These are phyloP conservation scores for Melastoma malabathricum DNA, from an alignment of 345 rosid species.

Conservation along the genomic window DNA sequence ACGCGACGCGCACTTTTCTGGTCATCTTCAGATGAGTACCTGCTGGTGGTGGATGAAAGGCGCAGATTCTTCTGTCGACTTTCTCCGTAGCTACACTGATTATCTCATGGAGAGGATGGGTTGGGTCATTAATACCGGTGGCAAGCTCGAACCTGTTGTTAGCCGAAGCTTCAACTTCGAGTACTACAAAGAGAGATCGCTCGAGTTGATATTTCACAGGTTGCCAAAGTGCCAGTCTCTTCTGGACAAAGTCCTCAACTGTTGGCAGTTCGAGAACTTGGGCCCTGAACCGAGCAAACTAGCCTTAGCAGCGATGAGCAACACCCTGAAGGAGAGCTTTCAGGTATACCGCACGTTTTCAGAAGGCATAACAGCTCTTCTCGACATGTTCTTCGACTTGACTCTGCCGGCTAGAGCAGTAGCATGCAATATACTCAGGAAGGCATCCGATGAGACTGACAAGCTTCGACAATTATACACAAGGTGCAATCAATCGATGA, in stretches of 20 bases:
- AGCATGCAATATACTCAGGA: conserved; percentile 54
- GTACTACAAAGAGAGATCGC: conserved; percentile 33
- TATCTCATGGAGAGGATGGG: conserved; percentile 71
- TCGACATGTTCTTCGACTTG: conserved; percentile 49
- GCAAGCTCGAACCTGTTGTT: conserved; percentile 66
- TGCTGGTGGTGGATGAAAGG: conserved; percentile 8
- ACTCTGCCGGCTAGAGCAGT: conserved; percentile 44
- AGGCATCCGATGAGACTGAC: conserved; percentile 43
- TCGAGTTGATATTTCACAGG: conserved; percentile 43
- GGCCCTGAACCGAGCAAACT: conserved; percentile 17
- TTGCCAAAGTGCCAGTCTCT: conserved; percentile 58
- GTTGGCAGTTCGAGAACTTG: conserved; percentile 24
- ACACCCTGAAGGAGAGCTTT: conserved; percentile 79
- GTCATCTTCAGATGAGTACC: conserved; percentile 56
- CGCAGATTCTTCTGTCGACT: conserved; percentile 13
- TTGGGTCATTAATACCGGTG: conserved; percentile 72
- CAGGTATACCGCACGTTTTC: conserved; percentile 43
- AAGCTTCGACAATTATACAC: conserved; percentile 39
- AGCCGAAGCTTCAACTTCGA: conserved; percentile 25
- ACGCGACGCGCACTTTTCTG: conserved; percentile 41
- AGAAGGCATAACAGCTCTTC: conserved; percentile 40
- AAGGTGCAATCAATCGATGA: conserved; percentile 30
- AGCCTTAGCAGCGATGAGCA: conserved; percentile 46
- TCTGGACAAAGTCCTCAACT: conserved; percentile 46
- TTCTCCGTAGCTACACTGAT: conserved; percentile 50